Conservation (phyloP, 163 green algal species). For the Scenedesmus sp. region DNA sequence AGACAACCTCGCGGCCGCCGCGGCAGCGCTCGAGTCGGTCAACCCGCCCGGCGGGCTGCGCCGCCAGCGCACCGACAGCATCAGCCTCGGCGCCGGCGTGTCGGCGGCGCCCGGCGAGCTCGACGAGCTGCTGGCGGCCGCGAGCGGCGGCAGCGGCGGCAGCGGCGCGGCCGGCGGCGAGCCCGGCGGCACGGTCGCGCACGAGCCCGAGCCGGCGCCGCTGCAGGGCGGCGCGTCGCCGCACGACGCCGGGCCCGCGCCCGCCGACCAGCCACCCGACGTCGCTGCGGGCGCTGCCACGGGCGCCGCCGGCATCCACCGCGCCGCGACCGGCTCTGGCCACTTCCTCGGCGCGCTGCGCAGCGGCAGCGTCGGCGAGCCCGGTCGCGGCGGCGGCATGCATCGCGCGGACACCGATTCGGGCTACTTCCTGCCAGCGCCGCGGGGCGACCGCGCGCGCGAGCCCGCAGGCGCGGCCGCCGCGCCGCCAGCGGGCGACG, state of each 20-base stretch:
- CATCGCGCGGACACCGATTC: constrained; percentile 8
- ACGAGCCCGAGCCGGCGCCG: too few species aligned
- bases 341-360: neutral
- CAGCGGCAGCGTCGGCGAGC: too few species aligned
- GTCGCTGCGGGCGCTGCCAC: neutral
- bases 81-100: constrained; percentile 21
- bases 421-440: constrained; percentile 6
- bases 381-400: neutral
- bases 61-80: constrained; percentile 5
- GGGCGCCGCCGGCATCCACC: neutral
- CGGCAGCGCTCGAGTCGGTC: neutral
- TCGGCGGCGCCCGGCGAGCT: constrained; percentile 28
- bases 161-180: neutral
- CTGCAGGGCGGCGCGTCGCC: too few species aligned
- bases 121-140: constrained; percentile 9
- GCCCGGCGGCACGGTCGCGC: neutral
- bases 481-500: too few species aligned
- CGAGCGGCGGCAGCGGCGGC: neutral
- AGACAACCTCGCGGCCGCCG: constrained; percentile 32
- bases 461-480: too few species aligned
- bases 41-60: neutral
- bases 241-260: neutral
- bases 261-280: neutral
- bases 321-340: neutral
- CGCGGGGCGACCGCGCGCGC: too few species aligned